Base-by-base conservation (phyloP, 805 yeast genomes). In the Zygotorulaspora danielsina region DNA sequence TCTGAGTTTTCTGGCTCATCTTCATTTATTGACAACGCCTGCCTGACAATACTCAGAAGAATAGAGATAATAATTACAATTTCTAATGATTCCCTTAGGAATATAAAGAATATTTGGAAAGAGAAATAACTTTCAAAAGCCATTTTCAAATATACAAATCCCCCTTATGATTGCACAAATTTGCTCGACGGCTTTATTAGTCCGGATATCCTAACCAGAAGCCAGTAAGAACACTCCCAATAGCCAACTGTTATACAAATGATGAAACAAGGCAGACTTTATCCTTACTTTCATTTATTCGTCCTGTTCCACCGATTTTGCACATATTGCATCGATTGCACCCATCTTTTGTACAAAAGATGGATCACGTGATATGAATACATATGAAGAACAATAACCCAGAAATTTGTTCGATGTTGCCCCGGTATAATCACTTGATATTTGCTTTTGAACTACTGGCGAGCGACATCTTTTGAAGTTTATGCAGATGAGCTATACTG, bases 21-120 rank as follows among this genome's bases (percentile, higher is more conserved):
- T 42, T 69, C 71, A 9, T 60, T 55, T 3, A 64, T 43, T 3
- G 69, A 62, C 37, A 75, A 67, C 19, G 76, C 77, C 51, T 82
- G 87, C 49, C 75, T 78, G 32, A 83, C 69, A 54, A 83, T 81
- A 1, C 87, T 77, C n/a, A 83, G 64, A 13, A 83, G 64, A 19
- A 83, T 87, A 1, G 89, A 80, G 3, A 83, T 74, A 44, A 83
- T 83, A 42, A 83, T 75, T n/a, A 84, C 82, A 56, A 79, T 78
- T 61, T 83, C 93, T 37, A 83, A 56, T 0, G 89, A 79, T 55
- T 83, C 93, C 51, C 93, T 66, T 18, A 83, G 59, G 24, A 82
- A 79, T 37, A 83, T 83, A 57, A 83, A 79, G 55, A 81, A 83
- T 22, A 81, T 78, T 63, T 82, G 87, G 35, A 81, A 75, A 2